Evolutionary conservation across 257 asterid genomes (phyloP).

Genomic region (Przewalskia tangutica): DNA sequence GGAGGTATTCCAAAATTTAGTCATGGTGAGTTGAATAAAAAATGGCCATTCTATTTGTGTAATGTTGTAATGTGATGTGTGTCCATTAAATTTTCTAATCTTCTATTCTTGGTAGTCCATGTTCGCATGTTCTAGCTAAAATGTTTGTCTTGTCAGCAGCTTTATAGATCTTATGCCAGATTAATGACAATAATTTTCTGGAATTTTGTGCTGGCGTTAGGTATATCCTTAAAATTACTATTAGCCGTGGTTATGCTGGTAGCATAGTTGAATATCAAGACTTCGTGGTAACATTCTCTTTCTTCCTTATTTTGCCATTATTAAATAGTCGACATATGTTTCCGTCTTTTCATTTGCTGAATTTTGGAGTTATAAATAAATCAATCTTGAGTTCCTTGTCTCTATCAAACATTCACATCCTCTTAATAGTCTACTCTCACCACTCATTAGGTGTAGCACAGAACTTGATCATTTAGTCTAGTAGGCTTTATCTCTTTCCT

Average conservation of each 20-base stretch:
- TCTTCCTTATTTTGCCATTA: not conserved
- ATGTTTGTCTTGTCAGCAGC: not conserved
- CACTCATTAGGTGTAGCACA: not conserved
- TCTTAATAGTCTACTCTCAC: not conserved
- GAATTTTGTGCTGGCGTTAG: conserved; percentile 21
- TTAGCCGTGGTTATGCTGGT: conserved; percentile 92
- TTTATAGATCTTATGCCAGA: not conserved
- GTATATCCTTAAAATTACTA: conserved; percentile 83
- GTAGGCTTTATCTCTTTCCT: not conserved
- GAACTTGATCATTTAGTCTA: not conserved
- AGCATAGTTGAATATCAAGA: conserved; percentile 91
- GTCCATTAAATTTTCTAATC: not conserved
- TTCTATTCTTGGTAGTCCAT: not conserved
- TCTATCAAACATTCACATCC: not conserved
- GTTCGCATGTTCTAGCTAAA: not conserved
- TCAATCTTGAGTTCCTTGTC: not conserved
- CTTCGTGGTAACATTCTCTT: conserved; percentile 54
- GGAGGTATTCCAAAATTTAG: not conserved
- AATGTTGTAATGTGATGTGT: not conserved
- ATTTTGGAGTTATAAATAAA: not conserved
- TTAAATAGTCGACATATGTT: not conserved
- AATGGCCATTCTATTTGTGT: not conserved
- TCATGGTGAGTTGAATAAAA: not conserved
- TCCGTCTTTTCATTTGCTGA: not conserved
- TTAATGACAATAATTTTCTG: not conserved